Evolutionary conservation across 257 asterid genomes (phyloP), one percentile per base, ranked within the genome.

Genomic region (Jacaranda mimosifolia): DNA sequence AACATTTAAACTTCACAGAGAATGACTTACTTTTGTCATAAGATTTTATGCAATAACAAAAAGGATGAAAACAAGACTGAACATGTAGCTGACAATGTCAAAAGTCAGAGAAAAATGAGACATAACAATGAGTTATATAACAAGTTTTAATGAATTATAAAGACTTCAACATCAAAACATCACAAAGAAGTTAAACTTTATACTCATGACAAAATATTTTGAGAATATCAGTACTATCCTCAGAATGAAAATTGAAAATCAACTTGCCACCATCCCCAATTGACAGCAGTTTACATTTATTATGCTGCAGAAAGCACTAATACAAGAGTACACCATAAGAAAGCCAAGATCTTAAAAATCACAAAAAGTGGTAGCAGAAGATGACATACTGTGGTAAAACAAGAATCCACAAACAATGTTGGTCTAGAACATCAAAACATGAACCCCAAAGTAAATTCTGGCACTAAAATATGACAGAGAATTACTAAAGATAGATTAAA

Each of bases 1-100:
- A 59, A 43, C 68, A 80, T 51, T 38, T 64, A 62, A 38, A 26
- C 72, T 59, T 68, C 79, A 40, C 32, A n/a, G 13, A n/a, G 56
- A 73, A 46, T n/a, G 32, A 43, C 36, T 3, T 6, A 46, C 36
- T 46, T 11, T 26, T 26, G 19, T 14, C 17, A 9, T 14, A 69
- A 6, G 46, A 70, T 26, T 26, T 26, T 46, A 57, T 17, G 39
- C 36, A 46, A 58, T 32, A 18, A 40, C 4, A 17, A 55, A 45
- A n/a, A 40, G 10, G 21, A 53, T 15, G 73, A 39, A 39, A 56
- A 35, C 19, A 7, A 15, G 67, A 49, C 59, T 53, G 75, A 63
- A 65, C 3, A 15, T 60, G 64, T 46, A 21, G 21, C 26, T n/a
- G 51, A 17, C 59, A 43, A 5, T 35, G 15, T 15, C 14, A 38